Base-by-base conservation (phyloP, 306 rosid genomes). In the Vigna mungo region DNA sequence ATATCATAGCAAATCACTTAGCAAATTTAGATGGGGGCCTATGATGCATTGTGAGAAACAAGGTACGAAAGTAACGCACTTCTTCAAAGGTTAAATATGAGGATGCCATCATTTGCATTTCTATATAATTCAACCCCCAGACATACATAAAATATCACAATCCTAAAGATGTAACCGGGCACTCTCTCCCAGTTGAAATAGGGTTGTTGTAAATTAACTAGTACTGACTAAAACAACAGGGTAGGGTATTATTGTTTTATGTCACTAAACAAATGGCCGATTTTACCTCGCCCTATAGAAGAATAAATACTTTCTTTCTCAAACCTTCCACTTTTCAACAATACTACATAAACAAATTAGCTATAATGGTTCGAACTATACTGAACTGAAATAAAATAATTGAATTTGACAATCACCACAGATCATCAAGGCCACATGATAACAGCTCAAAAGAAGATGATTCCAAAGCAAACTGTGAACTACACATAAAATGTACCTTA, bases 361-460 rank as follows among this genome's bases (percentile, higher is more conserved):
- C 54, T 6, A 36, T 36, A 6, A 15, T 34, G 27, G 56, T 71
- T 77, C 56, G 71, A 77, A 64, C 62, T 48, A 41, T 23, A 60
- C 27, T 61, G 65, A 60, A 46, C 48, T 46, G 65, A 74, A 65
- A 83, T 78, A 52, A 61, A 54, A 46, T 49, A 68, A 60, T 59
- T 66, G 25, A 27, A 37, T 23, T 47, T 34, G 36, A 56, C 37
- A 54, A 48, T 78, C 52, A 78, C 48, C 51, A 51, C 60, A 60
- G 15, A 66, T 30, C 73, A 18, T 46, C 36, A 30, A 71, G 72
- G 30, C 61, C 70, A 32, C n/a, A 36, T 37, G 21, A 67, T 6
- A 59, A 56, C 1, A 56, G 16, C 23, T 47, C 11, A 67, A 12
- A 60, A 61, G 56, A 55, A 56, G 9, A 59, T 4, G 52, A 17